A percentile compares a stretch with the other conserved stretches of the same genome.
These are phyloP conservation scores for Prasinococcaceae sp. DNA, from an alignment of 139 green algal species.

Conservation along the genomic window DNA sequence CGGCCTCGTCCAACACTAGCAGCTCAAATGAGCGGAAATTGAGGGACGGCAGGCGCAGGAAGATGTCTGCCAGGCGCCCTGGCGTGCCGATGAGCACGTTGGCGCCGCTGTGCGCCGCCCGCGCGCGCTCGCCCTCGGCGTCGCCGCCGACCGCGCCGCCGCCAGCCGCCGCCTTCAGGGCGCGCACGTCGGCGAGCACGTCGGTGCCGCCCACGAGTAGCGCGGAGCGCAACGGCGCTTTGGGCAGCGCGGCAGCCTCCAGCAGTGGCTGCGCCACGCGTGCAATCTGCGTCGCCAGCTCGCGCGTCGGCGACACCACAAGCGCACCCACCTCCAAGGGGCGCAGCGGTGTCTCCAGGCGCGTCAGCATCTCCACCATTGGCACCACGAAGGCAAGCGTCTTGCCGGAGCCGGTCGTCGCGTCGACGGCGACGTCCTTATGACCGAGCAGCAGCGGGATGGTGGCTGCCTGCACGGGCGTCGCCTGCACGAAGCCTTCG, in stretches of 20 bases:
- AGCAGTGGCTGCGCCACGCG: constrained; percentile 67
- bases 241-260: background rate
- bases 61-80: constrained; percentile 73
- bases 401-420: constrained; percentile 90
- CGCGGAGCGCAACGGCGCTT: background rate
- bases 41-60: constrained; percentile 39
- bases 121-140: background rate
- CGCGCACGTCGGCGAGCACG: constrained; percentile 24
- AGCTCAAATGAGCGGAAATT: constrained; percentile 35
- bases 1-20: constrained; percentile 90
- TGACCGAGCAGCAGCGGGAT: constrained; percentile 82
- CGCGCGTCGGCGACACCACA: constrained; percentile 79
- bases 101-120: background rate
- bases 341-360: constrained; percentile 42
- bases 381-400: constrained; percentile 93
- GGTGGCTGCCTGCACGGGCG: constrained; percentile 79
- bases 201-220: constrained; percentile 26
- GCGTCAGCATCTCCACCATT: constrained; percentile 65
- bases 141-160: constrained; percentile 5
- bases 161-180: constrained; percentile 37
- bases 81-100: constrained; percentile 85
- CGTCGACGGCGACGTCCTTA: constrained; percentile 94
- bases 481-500: constrained; percentile 57
- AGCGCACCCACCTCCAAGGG: constrained; percentile 63
- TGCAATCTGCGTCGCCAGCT: constrained; percentile 82